Percentiles rank a stretch among this genome's conserved stretches.
These are phyloP conservation scores for Punica granatum DNA, from an alignment of 345 rosid species.

Conservation along the genomic window DNA sequence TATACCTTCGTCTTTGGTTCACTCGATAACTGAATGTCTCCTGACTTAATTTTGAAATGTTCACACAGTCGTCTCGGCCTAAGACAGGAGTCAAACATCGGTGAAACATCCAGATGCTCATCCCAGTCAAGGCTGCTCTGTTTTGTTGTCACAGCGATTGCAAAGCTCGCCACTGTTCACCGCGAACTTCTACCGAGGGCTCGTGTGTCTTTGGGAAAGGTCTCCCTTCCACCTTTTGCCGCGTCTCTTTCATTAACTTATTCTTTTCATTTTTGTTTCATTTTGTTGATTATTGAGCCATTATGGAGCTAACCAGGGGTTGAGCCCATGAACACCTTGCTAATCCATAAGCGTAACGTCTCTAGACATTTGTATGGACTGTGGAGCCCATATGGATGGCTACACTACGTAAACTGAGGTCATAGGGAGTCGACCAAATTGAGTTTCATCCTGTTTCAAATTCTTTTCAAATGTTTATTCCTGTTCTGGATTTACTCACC, in stretches of 20 bases:
- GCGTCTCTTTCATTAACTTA: neutral
- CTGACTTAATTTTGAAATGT: constrained; percentile 6
- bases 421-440: neutral
- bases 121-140: constrained; percentile 88
- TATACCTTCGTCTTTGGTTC: neutral
- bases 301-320: neutral
- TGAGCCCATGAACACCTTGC: neutral
- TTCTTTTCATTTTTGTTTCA: neutral
- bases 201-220: constrained; percentile 96
- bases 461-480: neutral
- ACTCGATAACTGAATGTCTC: neutral
- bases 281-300: neutral
- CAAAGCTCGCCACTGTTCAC: constrained; percentile 88
- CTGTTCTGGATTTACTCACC: neutral
- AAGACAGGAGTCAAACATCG: constrained; percentile 46
- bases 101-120: constrained; percentile 38
- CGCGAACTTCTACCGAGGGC: constrained; percentile 81
- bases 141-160: constrained; percentile 87
- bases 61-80: constrained; percentile 66
- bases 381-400: neutral
- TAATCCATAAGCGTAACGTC: neutral
- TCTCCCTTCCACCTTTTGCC: constrained; percentile 12
- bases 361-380: neutral
- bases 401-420: neutral
- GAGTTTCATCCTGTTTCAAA: neutral